Conservation (phyloP, 768 basidiomycete genomes). For the Boletellus ananas region DNA sequence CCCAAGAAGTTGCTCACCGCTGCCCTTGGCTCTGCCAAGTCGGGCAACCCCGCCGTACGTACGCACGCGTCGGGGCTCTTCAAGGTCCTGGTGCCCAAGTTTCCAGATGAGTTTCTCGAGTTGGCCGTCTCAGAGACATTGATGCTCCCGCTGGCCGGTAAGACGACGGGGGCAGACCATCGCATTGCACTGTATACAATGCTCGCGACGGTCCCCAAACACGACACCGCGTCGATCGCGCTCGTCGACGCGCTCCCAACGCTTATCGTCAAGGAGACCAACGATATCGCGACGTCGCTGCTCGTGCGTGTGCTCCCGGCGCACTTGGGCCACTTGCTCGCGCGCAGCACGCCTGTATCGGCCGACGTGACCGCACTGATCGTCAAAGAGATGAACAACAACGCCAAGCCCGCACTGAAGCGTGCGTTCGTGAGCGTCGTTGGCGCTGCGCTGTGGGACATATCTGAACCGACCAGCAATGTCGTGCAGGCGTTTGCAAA, state of each 20-base stretch:
- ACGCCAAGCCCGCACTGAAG: slow-evolving; percentile 55
- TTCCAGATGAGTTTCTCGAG: slow-evolving; percentile 37
- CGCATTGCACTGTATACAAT: slow-evolving; percentile 78
- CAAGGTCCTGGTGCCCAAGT: slow-evolving; percentile 38
- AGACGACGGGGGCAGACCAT: slow-evolving; percentile 86
- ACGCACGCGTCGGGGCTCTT: slow-evolving; percentile 55
- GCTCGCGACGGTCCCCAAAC: slow-evolving; percentile 53
- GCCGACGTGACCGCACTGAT: slow-evolving; percentile 47
- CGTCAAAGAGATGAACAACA: slow-evolving; percentile 68
- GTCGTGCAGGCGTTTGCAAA: slow-evolving; percentile 51
- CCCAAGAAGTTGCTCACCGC: slow-evolving; percentile 58
- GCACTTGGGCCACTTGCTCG: slow-evolving; percentile 59
- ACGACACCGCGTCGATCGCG: slow-evolving; percentile 44
- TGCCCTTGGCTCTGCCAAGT: slow-evolving; percentile 67
- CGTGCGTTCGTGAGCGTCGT: slow-evolving; percentile 61
- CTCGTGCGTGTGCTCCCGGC: slow-evolving; percentile 52
- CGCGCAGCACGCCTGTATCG: slow-evolving; percentile 38
- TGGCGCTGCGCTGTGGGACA: slow-evolving; percentile 56
- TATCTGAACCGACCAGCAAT: slow-evolving; percentile 29
- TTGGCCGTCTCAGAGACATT: slow-evolving; percentile 62
- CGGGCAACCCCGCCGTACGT: slow-evolving; percentile 62
- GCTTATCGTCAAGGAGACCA: slow-evolving; percentile 69
- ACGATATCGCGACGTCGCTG: slow-evolving; percentile 57
- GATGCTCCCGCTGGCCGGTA: slow-evolving; percentile 73
- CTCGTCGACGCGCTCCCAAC: slow-evolving; percentile 38